Conservation (phyloP, 2,329 filamentous ascomycete genomes). For the Sporothrix curviconia region DNA sequence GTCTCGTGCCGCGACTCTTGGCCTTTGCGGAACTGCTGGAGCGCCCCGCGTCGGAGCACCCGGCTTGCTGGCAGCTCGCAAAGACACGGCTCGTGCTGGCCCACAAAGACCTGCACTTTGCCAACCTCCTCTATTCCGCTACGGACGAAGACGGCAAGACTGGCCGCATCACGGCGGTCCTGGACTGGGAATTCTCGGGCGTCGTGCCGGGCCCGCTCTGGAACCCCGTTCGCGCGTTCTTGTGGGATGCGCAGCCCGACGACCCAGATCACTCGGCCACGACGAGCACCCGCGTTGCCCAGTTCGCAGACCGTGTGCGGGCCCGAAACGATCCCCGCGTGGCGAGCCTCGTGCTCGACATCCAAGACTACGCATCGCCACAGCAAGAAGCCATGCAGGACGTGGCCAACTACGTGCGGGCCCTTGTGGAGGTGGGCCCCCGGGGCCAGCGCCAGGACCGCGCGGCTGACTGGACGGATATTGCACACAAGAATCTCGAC, state of each 20-base stretch:
- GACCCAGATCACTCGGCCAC: neutral
- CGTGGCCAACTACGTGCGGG: neutral
- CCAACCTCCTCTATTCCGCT: neutral
- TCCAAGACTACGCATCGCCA: neutral
- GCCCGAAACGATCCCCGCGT: neutral
- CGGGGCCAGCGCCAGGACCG: neutral
- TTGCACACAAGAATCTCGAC: neutral
- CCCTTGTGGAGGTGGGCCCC: neutral
- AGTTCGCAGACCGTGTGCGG: neutral
- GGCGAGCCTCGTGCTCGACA: neutral
- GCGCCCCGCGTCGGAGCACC: neutral
- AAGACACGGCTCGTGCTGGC: neutral
- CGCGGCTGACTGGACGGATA: neutral
- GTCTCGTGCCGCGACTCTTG: neutral
- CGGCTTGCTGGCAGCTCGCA: neutral
- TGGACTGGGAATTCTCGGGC: neutral
- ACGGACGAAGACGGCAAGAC: neutral
- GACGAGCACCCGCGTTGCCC: neutral
- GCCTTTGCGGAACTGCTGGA: neutral
- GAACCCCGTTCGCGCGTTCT: neutral
- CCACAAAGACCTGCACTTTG: neutral
- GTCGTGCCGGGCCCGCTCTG: neutral
- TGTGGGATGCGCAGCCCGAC: neutral
- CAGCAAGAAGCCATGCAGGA: neutral
- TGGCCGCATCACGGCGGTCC: neutral